Evolutionary conservation across 1,284 basidiomycete species (phyloP).

Genomic region (Puccinia novopanici): DNA sequence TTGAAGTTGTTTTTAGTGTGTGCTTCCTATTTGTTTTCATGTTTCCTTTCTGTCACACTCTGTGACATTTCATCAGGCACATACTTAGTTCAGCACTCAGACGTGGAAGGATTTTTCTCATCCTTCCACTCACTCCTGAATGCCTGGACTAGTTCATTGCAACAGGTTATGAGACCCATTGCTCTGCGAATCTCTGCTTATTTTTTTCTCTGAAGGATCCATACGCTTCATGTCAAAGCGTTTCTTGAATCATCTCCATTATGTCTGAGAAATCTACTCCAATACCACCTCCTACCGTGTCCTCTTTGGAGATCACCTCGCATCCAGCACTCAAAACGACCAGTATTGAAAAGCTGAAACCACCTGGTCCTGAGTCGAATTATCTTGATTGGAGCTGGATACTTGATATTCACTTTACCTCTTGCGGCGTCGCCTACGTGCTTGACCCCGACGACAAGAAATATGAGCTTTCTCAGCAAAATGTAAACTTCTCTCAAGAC

Average conservation of each 20-base stretch:
- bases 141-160: neutral
- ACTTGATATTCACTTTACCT: neutral
- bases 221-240: neutral
- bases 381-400: constrained; percentile 22
- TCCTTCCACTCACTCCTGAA: no score
- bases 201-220: neutral
- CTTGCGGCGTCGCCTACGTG: neutral
- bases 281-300: no score
- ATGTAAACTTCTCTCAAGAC: no score
- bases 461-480: no score
- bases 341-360: neutral
- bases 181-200: neutral
- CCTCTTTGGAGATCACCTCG: no score
- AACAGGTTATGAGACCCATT: neutral
- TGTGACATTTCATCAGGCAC: no score
- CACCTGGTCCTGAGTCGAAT: neutral
- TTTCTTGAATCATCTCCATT: neutral
- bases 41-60: neutral
- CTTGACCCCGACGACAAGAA: neutral
- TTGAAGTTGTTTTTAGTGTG: no score
- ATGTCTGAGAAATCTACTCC: no score
- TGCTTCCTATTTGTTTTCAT: neutral
- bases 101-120: no score
- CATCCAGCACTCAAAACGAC: neutral
- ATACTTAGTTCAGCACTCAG: no score